Base-by-base conservation (phyloP, 108 stramenopile species). In the Nitzschia sp. region DNA sequence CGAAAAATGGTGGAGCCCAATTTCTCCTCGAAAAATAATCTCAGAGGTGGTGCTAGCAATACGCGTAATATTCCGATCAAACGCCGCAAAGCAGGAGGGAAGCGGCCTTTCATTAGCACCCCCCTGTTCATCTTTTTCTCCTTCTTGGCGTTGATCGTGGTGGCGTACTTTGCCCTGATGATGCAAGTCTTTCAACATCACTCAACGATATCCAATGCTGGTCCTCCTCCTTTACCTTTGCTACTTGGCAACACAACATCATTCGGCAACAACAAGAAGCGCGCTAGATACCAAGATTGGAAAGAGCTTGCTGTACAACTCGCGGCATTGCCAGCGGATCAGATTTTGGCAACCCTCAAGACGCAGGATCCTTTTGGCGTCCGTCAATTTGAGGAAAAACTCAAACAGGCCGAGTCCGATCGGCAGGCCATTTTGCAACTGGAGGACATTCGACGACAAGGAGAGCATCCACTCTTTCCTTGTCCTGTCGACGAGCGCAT, bases 281-380 rank as follows among this genome's bases (percentile, higher is more conserved):
- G 45, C 44, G 4, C 56, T 32, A 63, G 53, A 3, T 81, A 81
- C 50, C 16, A 6, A 9, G 68, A 72, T 26, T 83, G 82, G 82
- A 75, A 33, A 50, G 34, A 63, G 15, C 50, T 85, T 36, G 90
- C 82, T 9, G 68, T 83, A 25, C 64, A 86, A 17, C 53, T 92
- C 21, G 86, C 86, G 2, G 63, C 76, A 4, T 59, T 85, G 45
- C 33, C 66, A 9, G 78, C 91, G 0, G 67, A 58, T 17, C 77
- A 87, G 13, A 69, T 77, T 17, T 45, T 92, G 16, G 36, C 58
- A 34, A 62, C 32, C 23, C 63, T 92, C 6, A 66, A 86, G 36
- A 27, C 36, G 1, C 57, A 84, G 16, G 91, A 92, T 77, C 91
- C 91, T 13, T 92, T 92, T 72, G 82, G 80, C 1, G 83, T 83